Percentiles rank a stretch among this genome's conserved stretches.
These are phyloP conservation scores for Ettlia oleoabundans DNA, from an alignment of 139 green algal genomes.

Conservation along the genomic window DNA sequence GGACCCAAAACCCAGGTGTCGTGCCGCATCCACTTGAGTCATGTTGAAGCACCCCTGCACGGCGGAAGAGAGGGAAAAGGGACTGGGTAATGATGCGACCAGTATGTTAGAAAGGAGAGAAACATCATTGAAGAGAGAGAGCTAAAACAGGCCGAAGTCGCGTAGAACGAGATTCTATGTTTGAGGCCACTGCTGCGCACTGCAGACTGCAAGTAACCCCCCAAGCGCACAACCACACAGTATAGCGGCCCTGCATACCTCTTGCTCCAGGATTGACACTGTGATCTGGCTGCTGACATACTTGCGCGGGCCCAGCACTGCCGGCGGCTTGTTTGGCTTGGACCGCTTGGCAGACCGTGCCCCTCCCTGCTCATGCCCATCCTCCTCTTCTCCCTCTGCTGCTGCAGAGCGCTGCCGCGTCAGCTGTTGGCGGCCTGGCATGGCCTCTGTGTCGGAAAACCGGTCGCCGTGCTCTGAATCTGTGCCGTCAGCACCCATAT, in stretches of 20 bases:
- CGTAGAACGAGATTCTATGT: too few relatives aligned
- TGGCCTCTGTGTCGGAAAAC: too few relatives aligned
- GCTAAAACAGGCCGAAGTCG: too few relatives aligned
- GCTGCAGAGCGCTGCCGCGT: not conserved
- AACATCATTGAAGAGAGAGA: too few relatives aligned
- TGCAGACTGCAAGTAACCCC: too few relatives aligned
- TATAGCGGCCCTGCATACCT: too few relatives aligned
- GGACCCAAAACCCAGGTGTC: conserved; percentile 32
- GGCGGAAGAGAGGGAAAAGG: too few relatives aligned
- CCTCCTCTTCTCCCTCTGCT: not conserved
- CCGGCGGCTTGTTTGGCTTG: conserved; percentile 12
- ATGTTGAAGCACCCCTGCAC: conserved; percentile 30
- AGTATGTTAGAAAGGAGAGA: too few relatives aligned
- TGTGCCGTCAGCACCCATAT: not conserved
- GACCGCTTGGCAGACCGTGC: not conserved
- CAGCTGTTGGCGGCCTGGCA: not conserved
- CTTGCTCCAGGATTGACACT: conserved; percentile 23
- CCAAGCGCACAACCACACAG: too few relatives aligned
- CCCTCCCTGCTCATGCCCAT: not conserved
- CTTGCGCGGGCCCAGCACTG: conserved; percentile 21
- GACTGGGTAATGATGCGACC: too few relatives aligned
- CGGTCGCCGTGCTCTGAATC: not conserved
- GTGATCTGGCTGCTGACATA: conserved; percentile 30
- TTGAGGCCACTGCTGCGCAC: too few relatives aligned
- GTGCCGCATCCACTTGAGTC: conserved; percentile 22